Conservation (phyloP, 1,284 basidiomycete species). For the Ganoderma multipileum region DNA sequence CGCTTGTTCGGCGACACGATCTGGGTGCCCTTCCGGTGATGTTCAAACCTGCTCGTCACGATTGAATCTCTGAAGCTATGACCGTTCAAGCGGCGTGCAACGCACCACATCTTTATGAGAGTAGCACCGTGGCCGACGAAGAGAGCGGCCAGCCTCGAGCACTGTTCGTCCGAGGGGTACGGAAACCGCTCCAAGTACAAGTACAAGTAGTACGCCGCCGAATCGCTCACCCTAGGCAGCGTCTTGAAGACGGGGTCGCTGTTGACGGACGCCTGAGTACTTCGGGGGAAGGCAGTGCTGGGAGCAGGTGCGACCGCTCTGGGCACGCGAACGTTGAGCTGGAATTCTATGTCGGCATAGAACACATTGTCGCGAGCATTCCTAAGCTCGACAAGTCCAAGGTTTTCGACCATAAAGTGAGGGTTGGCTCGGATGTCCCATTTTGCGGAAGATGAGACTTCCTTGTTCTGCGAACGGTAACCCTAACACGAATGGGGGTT, state of each 20-base stretch:
- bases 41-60: neutral
- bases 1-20: neutral
- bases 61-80: neutral
- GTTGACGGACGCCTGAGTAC: neutral
- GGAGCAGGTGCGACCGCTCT: neutral
- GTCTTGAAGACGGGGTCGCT: neutral
- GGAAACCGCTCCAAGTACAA: neutral
- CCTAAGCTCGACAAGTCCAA: neutral
- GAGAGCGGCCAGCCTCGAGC: neutral
- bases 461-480: neutral
- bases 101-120: neutral
- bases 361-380: neutral
- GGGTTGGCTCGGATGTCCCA: neutral
- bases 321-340: neutral
- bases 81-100: neutral
- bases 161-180: neutral
- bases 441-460: neutral
- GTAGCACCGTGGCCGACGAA: neutral
- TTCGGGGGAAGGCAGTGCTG: neutral
- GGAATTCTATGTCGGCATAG: neutral
- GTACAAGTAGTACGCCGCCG: neutral
- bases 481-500: neutral
- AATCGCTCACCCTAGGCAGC: neutral
- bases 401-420: neutral
- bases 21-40: neutral